Evolutionary conservation across 2,329 filamentous ascomycete genomes (phyloP).

Genomic region (Clarireedia paspali): DNA sequence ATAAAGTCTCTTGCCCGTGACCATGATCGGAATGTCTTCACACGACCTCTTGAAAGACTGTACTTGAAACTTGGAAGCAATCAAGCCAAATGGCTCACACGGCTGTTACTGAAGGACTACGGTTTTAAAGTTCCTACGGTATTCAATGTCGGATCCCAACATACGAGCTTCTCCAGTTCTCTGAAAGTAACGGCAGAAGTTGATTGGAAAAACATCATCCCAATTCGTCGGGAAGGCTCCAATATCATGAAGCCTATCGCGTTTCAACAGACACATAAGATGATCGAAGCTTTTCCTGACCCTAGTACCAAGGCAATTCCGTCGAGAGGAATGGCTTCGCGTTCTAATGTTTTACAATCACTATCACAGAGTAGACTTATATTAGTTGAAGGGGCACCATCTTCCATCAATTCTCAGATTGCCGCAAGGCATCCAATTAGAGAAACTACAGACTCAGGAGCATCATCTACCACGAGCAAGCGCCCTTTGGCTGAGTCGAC

Average conservation of each 20-base stretch:
- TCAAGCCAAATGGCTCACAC: conserved; percentile 82
- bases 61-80: conserved; percentile 53
- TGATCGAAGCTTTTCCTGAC: neutral
- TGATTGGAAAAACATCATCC: neutral
- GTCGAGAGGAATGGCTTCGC: too few relatives aligned
- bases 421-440: too few relatives aligned
- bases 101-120: conserved; percentile 71
- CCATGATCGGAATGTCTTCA: conserved; percentile 6
- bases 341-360: too few relatives aligned
- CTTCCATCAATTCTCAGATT: too few relatives aligned
- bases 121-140: conserved; percentile 42
- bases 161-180: neutral
- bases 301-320: neutral
- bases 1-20: conserved; percentile 35
- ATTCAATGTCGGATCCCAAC: conserved; percentile 42
- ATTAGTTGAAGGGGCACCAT: too few relatives aligned
- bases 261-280: neutral
- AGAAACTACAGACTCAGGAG: too few relatives aligned
- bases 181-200: neutral
- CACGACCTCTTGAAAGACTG: conserved; percentile 43
- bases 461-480: too few relatives aligned
- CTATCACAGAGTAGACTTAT: too few relatives aligned
- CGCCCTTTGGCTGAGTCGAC: neutral
- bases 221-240: neutral
- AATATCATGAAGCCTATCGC: neutral